Conservation (phyloP, 139 green algal genomes). For the Tetraselmis striata region DNA sequence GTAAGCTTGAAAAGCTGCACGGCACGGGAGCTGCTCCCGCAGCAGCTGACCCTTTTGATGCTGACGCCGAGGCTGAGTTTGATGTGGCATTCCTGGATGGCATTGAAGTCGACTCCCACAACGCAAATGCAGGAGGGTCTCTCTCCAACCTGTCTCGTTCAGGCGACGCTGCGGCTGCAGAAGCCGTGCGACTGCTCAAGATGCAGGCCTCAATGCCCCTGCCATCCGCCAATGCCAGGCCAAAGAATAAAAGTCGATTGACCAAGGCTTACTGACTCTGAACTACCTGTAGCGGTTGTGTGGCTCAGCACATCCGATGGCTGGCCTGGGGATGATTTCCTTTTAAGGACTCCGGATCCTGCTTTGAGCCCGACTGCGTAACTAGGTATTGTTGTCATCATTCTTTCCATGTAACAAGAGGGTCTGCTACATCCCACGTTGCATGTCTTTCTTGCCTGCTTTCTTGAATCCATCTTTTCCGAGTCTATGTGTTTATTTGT, state of each 20-base stretch:
- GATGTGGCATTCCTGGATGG: neutral
- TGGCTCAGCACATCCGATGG: neutral
- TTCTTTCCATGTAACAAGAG: too few species aligned
- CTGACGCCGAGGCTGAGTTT: neutral
- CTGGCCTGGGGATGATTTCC: neutral
- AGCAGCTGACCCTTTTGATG: too few species aligned
- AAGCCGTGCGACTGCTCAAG: neutral
- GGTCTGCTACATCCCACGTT: too few species aligned
- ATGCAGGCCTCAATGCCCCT: neutral
- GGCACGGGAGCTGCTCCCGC: too few species aligned
- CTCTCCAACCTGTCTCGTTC: neutral
- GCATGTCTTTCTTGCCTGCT: too few species aligned
- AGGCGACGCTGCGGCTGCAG: neutral
- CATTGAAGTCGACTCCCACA: neutral
- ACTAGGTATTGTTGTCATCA: too few species aligned
- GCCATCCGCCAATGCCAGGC: neutral
- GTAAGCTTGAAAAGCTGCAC: too few species aligned
- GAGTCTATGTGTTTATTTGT: too few species aligned
- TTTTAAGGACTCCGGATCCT: neutral
- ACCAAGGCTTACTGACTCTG: neutral
- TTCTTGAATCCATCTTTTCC: too few species aligned
- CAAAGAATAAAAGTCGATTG: neutral
- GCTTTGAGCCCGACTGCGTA: neutral
- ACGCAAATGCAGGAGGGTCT: too few species aligned
- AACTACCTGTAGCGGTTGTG: neutral